These are phyloP conservation scores for Kalmanozyma brasiliensis DNA, from an alignment of 1,284 basidiomycete species.

Conservation along the genomic window DNA sequence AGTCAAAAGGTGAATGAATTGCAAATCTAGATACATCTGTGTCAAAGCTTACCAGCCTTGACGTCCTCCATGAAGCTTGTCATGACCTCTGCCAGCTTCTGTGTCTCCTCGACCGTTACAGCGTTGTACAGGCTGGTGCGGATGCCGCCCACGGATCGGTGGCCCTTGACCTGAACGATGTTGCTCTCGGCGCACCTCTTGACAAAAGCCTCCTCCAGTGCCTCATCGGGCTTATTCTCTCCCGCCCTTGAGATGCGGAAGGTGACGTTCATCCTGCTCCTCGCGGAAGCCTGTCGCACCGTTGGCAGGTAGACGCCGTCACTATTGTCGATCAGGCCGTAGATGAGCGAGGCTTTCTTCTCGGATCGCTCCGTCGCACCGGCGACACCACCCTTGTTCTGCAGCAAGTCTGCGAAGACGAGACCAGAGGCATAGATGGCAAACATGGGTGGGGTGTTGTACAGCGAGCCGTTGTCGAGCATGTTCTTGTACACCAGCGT, in stretches of 20 bases:
- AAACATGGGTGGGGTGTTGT: slow-evolving; percentile 95
- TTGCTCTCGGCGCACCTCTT: slow-evolving; percentile 50
- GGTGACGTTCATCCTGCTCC: slow-evolving; percentile 66
- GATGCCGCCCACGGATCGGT: slow-evolving; percentile 72
- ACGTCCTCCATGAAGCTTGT: slow-evolving; percentile 64
- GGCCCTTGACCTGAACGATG: slow-evolving; percentile 61
- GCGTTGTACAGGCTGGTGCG: slow-evolving; percentile 96
- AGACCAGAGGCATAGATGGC: slow-evolving; percentile 90
- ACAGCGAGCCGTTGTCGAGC: slow-evolving; percentile 82
- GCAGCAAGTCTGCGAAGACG: slow-evolving; percentile 79
- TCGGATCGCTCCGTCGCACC: slow-evolving; percentile 64
- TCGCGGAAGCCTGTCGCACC: slow-evolving; percentile 52
- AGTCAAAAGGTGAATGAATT: background rate
- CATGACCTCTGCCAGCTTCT: slow-evolving; percentile 71
- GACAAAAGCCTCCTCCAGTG: slow-evolving; percentile 59
- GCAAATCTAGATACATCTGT: background rate
- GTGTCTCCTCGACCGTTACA: slow-evolving; percentile 80
- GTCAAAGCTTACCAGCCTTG: slow-evolving; percentile 38
- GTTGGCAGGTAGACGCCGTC: slow-evolving; percentile 53
- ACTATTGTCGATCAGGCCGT: slow-evolving; percentile 55
- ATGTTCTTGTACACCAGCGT: slow-evolving; percentile 87
- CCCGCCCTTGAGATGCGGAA: slow-evolving; percentile 57
- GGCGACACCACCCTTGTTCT: slow-evolving; percentile 75
- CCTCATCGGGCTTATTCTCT: slow-evolving; percentile 49
- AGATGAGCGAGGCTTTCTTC: slow-evolving; percentile 54